Evolutionary conservation across 352 stramenopile species (phyloP).

Genomic region (Stephanocyclus meneghinianus): DNA sequence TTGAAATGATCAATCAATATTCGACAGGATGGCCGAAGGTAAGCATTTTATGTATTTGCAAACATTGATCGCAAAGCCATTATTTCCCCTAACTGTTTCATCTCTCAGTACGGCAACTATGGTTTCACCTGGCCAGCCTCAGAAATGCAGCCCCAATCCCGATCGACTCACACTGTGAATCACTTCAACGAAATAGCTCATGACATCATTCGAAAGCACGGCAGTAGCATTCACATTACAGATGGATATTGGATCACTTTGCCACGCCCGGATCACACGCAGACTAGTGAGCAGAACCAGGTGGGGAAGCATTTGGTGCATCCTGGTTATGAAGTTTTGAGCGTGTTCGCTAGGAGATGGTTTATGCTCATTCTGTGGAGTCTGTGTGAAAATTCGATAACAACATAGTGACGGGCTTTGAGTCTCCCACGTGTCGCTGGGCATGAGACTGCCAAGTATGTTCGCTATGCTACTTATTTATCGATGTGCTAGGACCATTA

Average conservation of each 20-base stretch:
- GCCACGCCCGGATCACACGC: slow-evolving; percentile 67
- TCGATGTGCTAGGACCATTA: not conserved
- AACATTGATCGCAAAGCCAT: not conserved
- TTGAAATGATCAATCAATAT: not conserved
- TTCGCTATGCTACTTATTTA: not conserved
- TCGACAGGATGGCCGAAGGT: slow-evolving; percentile 45
- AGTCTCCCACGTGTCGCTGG: not conserved
- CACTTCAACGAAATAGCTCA: slow-evolving; percentile 67
- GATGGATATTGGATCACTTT: slow-evolving; percentile 77
- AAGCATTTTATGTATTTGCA: not conserved
- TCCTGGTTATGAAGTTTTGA: slow-evolving; percentile 69
- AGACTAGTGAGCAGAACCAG: slow-evolving; percentile 54
- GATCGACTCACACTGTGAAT: slow-evolving; percentile 54
- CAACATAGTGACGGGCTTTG: not conserved
- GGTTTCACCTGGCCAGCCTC: slow-evolving; percentile 59
- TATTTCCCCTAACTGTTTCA: slow-evolving; percentile 1
- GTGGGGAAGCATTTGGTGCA: slow-evolving; percentile 76
- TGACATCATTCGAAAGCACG: slow-evolving; percentile 45
- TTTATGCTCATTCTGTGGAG: slow-evolving; percentile 56
- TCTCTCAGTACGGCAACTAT: slow-evolving; percentile 73
- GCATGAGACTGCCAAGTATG: not conserved
- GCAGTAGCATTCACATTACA: slow-evolving; percentile 49
- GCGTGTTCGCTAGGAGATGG: slow-evolving; percentile 63
- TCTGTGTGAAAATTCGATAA: slow-evolving; percentile 37
- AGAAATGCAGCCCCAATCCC: slow-evolving; percentile 56